Evolutionary conservation across 345 rosid genomes (phyloP).

Genomic region (Euphorbia pulcherrima): DNA sequence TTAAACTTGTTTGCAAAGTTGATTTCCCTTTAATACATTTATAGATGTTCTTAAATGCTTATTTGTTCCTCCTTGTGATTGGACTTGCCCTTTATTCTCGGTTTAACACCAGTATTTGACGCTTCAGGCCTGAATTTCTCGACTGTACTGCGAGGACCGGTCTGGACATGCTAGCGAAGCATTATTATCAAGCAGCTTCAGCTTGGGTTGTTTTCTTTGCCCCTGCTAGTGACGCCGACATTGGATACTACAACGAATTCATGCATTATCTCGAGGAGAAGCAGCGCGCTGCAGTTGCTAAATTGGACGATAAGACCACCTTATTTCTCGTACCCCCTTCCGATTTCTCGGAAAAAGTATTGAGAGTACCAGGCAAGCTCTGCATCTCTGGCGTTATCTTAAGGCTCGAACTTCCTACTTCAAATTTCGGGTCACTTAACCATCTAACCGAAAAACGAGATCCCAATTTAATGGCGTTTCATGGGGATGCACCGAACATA

Average conservation of each 20-base stretch:
- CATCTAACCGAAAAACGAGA: slow-evolving; percentile 46
- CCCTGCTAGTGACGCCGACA: slow-evolving; percentile 85
- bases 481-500: slow-evolving; percentile 42
- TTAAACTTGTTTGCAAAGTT: neutral
- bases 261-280: slow-evolving; percentile 92
- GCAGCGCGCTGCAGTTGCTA: slow-evolving; percentile 93
- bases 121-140: slow-evolving; percentile 79
- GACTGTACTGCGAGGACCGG: slow-evolving; percentile 98
- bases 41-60: neutral
- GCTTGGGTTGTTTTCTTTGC: slow-evolving; percentile 95
- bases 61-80: neutral
- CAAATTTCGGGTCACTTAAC: slow-evolving; percentile 40
- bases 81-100: neutral
- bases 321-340: slow-evolving; percentile 96
- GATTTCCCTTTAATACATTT: neutral
- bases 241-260: slow-evolving; percentile 75
- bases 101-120: neutral
- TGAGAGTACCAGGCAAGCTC: slow-evolving; percentile 86
- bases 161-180: slow-evolving; percentile 90
- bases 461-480: slow-evolving; percentile 25
- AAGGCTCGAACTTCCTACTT: slow-evolving; percentile 53
- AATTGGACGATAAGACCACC: slow-evolving; percentile 81
- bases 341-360: slow-evolving; percentile 83
- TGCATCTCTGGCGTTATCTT: slow-evolving; percentile 92
- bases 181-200: slow-evolving; percentile 87